These are phyloP conservation scores for Rhododendron henanense DNA, from an alignment of 148 eudicot species.

Conservation along the genomic window DNA sequence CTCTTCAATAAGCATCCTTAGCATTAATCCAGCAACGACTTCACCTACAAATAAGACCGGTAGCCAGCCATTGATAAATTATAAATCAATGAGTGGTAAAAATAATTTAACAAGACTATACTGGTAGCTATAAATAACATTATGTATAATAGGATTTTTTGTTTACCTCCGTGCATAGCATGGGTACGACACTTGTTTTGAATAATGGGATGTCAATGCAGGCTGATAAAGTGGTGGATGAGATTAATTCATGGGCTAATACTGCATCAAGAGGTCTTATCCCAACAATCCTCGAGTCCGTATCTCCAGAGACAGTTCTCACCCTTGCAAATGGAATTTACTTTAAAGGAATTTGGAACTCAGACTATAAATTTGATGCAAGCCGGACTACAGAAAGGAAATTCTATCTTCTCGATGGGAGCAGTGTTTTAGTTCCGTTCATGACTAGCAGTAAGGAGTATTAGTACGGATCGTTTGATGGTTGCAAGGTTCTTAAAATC, in stretches of 20 bases:
- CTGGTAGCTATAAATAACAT: no score
- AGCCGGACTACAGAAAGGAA: neutral
- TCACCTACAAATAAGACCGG: no score
- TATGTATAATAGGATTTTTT: no score
- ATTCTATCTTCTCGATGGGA: neutral
- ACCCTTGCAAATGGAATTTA: constrained; percentile 13
- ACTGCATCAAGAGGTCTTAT: neutral
- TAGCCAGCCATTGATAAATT: no score
- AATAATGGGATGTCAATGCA: neutral
- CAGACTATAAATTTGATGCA: neutral
- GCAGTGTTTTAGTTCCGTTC: neutral
- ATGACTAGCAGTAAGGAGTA: neutral
- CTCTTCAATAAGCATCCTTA: no score
- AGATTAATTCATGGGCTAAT: neutral
- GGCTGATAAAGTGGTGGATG: neutral
- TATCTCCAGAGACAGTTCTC: neutral
- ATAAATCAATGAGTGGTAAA: no score
- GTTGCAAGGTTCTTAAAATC: neutral
- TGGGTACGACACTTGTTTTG: no score
- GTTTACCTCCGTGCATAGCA: no score
- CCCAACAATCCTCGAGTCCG: neutral
- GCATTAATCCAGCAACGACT: no score
- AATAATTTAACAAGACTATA: no score
- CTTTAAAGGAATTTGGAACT: neutral
- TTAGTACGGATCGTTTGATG: neutral